phyloP scores from a whole-genome alignment of 352 stramenopile genomes.

The Phytophthora meadii region DNA sequence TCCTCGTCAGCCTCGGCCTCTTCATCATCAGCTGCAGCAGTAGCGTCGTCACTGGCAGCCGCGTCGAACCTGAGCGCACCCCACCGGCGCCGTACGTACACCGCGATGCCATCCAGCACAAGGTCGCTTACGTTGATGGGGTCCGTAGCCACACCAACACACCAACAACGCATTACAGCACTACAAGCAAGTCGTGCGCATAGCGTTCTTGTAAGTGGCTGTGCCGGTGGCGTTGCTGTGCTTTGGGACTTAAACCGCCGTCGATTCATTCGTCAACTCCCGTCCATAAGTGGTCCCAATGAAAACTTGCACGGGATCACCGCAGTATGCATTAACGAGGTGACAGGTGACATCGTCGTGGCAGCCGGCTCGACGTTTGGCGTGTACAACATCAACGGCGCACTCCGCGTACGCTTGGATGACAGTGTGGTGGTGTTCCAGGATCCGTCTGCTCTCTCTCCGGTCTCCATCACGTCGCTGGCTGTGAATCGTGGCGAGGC shows the following conservation, averaged over 20 bases:
- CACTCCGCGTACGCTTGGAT: slow-evolving; percentile 55
- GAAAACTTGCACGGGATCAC: slow-evolving; percentile 27
- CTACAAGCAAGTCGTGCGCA: slow-evolving; percentile 67
- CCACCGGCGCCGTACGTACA: slow-evolving; percentile 33
- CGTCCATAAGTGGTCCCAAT: slow-evolving; percentile 19
- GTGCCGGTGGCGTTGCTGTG: slow-evolving; percentile 54
- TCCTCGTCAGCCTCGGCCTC: slow-evolving; percentile 28
- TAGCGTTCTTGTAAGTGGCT: slow-evolving; percentile 73
- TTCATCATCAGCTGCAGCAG: slow-evolving; percentile 38
- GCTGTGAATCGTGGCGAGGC: slow-evolving; percentile 56
- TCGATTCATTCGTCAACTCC: slow-evolving; percentile 55
- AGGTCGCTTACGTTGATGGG: slow-evolving; percentile 53
- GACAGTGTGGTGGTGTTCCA: slow-evolving; percentile 56
- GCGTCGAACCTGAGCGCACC: slow-evolving; percentile 37
- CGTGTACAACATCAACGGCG: slow-evolving; percentile 77
- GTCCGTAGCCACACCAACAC: slow-evolving; percentile 52
- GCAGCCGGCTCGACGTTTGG: slow-evolving; percentile 54
- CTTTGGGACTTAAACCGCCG: slow-evolving; percentile 82
- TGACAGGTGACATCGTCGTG: slow-evolving; percentile 69
- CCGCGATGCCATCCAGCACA: slow-evolving; percentile 28
- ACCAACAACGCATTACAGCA: slow-evolving; percentile 50
- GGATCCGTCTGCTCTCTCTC: slow-evolving; percentile 42
- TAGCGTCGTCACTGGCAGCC: slow-evolving; percentile 34
- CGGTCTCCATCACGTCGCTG: slow-evolving; percentile 49
- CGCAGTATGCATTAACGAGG: slow-evolving; percentile 68